Evolutionary conservation across 106 monocot genomes (phyloP).

Genomic region (Phalaenopsis aphrodite): DNA sequence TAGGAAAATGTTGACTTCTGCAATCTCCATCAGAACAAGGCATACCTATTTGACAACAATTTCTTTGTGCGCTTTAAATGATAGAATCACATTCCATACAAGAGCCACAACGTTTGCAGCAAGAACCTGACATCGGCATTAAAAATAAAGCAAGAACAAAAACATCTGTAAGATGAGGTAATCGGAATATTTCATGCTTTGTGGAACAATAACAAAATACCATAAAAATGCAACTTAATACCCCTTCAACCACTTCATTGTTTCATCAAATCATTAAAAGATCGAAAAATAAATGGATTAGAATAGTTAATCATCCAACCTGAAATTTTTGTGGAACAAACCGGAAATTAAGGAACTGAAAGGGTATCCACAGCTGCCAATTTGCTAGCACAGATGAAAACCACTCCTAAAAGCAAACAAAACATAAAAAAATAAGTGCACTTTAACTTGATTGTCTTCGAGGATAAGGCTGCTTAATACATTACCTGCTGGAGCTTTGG

Average conservation of each 20-base stretch:
- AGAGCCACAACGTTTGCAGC: constrained; percentile 82
- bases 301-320: constrained; percentile 6
- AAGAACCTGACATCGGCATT: constrained; percentile 53
- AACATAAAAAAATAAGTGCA: background rate
- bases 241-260: background rate
- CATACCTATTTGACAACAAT: constrained; percentile 48
- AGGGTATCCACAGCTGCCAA: constrained; percentile 34
- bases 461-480: background rate
- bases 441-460: background rate
- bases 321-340: constrained; percentile 34
- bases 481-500: constrained; percentile 55
- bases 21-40: background rate
- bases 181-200: background rate
- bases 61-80: constrained; percentile 86
- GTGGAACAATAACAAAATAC: background rate
- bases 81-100: constrained; percentile 90
- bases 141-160: constrained; percentile 1
- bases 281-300: background rate
- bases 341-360: constrained; percentile 32
- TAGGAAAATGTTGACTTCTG: background rate
- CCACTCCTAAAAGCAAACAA: constrained; percentile 19
- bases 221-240: background rate
- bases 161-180: background rate
- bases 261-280: background rate
- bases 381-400: constrained; percentile 26